Conservation (phyloP, 768 basidiomycete genomes). For the Hebeloma cylindrosporum region DNA sequence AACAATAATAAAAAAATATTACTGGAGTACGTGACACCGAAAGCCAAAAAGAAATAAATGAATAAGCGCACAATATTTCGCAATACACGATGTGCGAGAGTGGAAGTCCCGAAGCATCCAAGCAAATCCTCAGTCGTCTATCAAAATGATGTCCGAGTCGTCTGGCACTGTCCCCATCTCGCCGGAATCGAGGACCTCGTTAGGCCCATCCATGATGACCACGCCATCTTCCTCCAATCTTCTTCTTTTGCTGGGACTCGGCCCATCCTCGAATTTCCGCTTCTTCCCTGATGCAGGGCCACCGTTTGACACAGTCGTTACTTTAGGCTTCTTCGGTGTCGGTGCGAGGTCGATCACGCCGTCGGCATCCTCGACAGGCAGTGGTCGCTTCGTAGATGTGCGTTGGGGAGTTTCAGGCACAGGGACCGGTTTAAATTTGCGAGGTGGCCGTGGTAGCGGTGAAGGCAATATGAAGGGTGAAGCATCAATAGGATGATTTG, state of each 20-base stretch:
- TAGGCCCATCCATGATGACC: conserved; percentile 58
- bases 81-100: too few species aligned
- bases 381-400: conserved; percentile 52
- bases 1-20: too few species aligned
- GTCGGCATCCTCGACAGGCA: conserved; percentile 55
- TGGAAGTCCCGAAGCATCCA: too few species aligned
- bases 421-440: conserved; percentile 38
- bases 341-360: conserved; percentile 56
- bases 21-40: too few species aligned
- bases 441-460: conserved; percentile 58
- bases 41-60: too few species aligned
- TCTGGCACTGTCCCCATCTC: conserved; percentile 13
- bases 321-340: conserved; percentile 52
- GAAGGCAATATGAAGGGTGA: conserved; percentile 63
- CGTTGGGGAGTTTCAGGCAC: conserved; percentile 43
- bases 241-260: conserved; percentile 64
- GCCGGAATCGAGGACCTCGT: conserved; percentile 34
- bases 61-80: too few species aligned
- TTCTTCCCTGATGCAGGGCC: conserved; percentile 14
- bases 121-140: too few species aligned
- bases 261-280: conserved; percentile 23
- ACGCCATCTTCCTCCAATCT: conserved; percentile 75
- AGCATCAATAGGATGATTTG: conserved; percentile 52
- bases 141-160: conserved; percentile 25
- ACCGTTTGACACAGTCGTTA: conserved; percentile 12